Conservation (phyloP, 306 rosid genomes). For the Acmispon strigosus region DNA sequence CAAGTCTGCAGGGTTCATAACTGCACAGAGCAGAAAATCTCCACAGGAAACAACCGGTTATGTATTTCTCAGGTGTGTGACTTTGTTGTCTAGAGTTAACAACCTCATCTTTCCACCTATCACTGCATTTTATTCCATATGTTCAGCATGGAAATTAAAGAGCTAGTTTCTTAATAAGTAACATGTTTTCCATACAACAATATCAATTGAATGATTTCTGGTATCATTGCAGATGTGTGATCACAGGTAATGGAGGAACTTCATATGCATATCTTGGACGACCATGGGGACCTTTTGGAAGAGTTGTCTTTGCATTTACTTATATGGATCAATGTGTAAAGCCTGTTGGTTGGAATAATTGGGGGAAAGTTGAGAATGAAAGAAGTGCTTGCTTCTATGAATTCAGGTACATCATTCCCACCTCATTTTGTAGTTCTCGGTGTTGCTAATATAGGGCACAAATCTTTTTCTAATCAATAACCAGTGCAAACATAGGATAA, state of each 20-base stretch:
- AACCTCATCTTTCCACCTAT: background rate
- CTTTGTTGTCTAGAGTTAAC: background rate
- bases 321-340: constrained; percentile 69
- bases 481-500: background rate
- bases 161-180: background rate
- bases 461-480: too few species aligned
- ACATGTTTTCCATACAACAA: background rate
- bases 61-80: constrained; percentile 66
- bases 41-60: constrained; percentile 83
- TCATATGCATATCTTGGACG: constrained; percentile 63
- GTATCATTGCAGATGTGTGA: constrained; percentile 58
- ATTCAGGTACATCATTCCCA: constrained; percentile 40
- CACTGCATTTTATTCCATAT: background rate
- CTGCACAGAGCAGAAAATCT: constrained; percentile 83
- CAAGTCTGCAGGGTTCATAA: constrained; percentile 72
- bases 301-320: constrained; percentile 79
- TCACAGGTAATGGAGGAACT: constrained; percentile 63
- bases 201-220: background rate
- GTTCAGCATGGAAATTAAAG: background rate
- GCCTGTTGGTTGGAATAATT: constrained; percentile 73
- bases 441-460: background rate
- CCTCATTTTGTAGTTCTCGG: background rate
- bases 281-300: constrained; percentile 94
- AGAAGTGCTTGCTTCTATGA: constrained; percentile 75
- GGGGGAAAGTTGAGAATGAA: constrained; percentile 79